Conservation (phyloP, 2,329 filamentous ascomycete genomes). For the Cytospora paraplurivora region DNA sequence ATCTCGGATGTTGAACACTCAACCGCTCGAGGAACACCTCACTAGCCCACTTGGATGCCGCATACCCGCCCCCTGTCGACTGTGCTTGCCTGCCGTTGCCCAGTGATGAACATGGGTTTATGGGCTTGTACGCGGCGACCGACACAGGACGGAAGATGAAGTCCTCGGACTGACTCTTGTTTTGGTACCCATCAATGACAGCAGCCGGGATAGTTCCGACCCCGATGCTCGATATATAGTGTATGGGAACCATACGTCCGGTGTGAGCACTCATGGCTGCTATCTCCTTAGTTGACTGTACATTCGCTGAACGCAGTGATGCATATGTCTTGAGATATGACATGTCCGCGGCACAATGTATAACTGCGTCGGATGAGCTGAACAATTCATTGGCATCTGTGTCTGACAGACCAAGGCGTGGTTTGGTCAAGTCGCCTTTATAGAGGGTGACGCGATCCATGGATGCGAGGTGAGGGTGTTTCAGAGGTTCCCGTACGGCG, state of each 20-base stretch:
- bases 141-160: no score
- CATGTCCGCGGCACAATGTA: conserved; percentile 50
- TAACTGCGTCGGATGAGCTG: conserved; percentile 38
- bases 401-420: background rate
- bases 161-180: no score
- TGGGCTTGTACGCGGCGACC: no score
- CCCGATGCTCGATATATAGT: conserved; percentile 40
- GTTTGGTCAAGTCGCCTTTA: background rate
- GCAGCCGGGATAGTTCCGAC: background rate
- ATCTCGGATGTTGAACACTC: no score
- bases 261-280: conserved; percentile 30
- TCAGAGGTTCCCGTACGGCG: conserved; percentile 30
- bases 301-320: conserved; percentile 35
- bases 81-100: no score
- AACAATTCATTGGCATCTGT: conserved; percentile 17
- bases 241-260: conserved; percentile 39
- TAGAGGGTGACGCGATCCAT: background rate
- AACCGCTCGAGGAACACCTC: no score
- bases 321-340: conserved; percentile 40
- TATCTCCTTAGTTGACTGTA: conserved; percentile 37
- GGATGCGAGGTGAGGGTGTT: background rate
- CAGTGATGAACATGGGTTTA: no score
- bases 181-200: no score
- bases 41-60: no score
- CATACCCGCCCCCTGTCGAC: no score